phyloP scores from a whole-genome alignment of 2,329 filamentous ascomycete genomes.

The Phaeophleospora eucalypticola region DNA sequence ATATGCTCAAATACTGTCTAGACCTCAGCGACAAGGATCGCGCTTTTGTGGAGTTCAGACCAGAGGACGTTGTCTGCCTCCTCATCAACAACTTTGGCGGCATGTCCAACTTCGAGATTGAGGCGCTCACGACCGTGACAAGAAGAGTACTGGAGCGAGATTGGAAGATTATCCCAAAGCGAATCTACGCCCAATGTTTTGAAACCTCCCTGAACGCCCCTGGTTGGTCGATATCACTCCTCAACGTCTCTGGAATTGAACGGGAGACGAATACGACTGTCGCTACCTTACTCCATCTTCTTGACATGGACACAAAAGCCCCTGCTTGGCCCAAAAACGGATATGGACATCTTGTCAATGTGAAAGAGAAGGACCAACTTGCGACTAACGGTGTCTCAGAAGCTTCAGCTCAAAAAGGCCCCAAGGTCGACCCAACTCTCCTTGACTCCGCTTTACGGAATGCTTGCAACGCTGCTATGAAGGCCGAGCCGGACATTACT shows the following conservation, averaged over 20 bases:
- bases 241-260: constrained; percentile 48
- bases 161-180: constrained; percentile 47
- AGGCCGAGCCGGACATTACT: constrained; percentile 60
- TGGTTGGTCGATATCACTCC: constrained; percentile 54
- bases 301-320: constrained; percentile 50
- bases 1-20: constrained; percentile 48
- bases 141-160: constrained; percentile 40
- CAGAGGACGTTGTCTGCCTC: constrained; percentile 43
- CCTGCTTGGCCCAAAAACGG: constrained; percentile 50
- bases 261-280: constrained; percentile 37
- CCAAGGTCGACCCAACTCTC: constrained; percentile 23
- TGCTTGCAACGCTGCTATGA: constrained; percentile 48
- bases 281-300: constrained; percentile 43
- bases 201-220: constrained; percentile 54
- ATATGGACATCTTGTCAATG: constrained; percentile 29
- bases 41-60: constrained; percentile 47
- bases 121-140: constrained; percentile 44
- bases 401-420: constrained; percentile 20
- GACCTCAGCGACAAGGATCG: constrained; percentile 47
- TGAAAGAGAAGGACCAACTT: constrained; percentile 22
- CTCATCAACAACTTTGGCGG: constrained; percentile 50
- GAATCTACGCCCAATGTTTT: constrained; percentile 47
- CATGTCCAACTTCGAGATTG: constrained; percentile 46
- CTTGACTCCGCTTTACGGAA: constrained; percentile 39
- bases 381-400: constrained; percentile 38